phyloP scores from a whole-genome alignment of 2,329 filamentous ascomycete species.

The Diaporthe nobilis region DNA sequence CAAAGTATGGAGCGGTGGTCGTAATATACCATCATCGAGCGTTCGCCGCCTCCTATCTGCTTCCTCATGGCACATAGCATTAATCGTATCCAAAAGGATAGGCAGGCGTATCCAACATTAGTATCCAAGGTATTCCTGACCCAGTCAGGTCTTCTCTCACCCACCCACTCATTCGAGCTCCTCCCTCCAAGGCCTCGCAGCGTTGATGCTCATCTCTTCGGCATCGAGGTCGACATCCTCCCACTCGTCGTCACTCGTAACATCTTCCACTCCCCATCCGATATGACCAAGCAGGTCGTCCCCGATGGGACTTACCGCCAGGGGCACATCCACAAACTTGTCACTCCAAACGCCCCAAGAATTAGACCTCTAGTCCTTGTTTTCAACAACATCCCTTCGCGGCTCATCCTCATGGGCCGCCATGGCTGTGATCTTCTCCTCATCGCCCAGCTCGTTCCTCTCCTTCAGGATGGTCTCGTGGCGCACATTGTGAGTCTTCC shows the following conservation, averaged over 20 bases:
- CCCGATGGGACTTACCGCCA: slow-evolving; percentile 22
- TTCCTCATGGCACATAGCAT: slow-evolving; percentile 8
- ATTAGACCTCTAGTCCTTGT: slow-evolving; percentile 29
- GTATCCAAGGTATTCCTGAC: slow-evolving; percentile 20
- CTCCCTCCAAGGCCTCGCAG: slow-evolving; percentile 27
- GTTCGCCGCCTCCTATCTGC: neutral
- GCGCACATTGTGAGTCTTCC: slow-evolving; percentile 58
- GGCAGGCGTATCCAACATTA: slow-evolving; percentile 29
- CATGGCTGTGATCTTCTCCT: slow-evolving; percentile 51
- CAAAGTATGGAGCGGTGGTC: slow-evolving; percentile 20
- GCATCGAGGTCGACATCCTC: slow-evolving; percentile 32
- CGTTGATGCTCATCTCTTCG: slow-evolving; percentile 7
- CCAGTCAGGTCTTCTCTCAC: neutral
- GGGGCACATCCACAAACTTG: slow-evolving; percentile 26
- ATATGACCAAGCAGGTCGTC: slow-evolving; percentile 1
- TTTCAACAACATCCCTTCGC: neutral
- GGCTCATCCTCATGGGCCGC: slow-evolving; percentile 44
- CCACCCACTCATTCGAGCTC: slow-evolving; percentile 6
- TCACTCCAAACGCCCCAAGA: slow-evolving; percentile 18
- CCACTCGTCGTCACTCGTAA: slow-evolving; percentile 26
- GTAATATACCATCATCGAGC: slow-evolving; percentile 16
- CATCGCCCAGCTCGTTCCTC: slow-evolving; percentile 51
- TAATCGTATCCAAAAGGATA: neutral
- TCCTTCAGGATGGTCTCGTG: slow-evolving; percentile 50
- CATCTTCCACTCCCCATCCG: neutral